Percentiles rank a stretch among this genome's conserved stretches.
Evolutionary conservation across 208 protist genomes (phyloP).

Genomic region (Crithidia expoeki): DNA sequence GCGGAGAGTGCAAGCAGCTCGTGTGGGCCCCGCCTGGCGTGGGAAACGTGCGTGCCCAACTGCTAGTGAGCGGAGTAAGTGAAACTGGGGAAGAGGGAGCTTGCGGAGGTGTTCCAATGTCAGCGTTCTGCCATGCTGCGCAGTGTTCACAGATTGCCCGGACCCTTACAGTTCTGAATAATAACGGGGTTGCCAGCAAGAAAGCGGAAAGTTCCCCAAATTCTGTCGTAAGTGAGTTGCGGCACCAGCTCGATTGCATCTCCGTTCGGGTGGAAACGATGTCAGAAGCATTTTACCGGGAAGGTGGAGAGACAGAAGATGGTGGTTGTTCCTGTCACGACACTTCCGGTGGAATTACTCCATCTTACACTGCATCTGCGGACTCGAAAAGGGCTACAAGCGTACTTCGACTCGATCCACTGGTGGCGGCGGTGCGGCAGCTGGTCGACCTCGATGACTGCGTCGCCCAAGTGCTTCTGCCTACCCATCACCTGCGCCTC

Average conservation of each 20-base stretch:
- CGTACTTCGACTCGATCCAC: conserved; percentile 14
- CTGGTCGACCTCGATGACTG: conserved; percentile 57
- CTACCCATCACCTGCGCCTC: conserved; percentile 63
- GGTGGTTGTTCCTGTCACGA: background rate
- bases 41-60: background rate
- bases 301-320: background rate
- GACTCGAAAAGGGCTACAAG: too few species aligned
- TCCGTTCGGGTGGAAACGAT: background rate
- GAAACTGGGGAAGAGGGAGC: background rate
- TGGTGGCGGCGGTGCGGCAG: conserved; percentile 32
- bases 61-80: too few species aligned
- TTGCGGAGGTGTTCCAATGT: background rate
- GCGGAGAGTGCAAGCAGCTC: conserved; percentile 50
- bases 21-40: conserved; percentile 26
- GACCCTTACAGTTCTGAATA: too few species aligned
- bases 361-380: background rate
- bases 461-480: conserved; percentile 32
- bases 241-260: conserved; percentile 16
- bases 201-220: background rate
- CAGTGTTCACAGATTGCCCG: too few species aligned
- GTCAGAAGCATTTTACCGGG: too few species aligned
- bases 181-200: background rate
- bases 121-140: conserved; percentile 20
- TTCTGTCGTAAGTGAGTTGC: conserved; percentile 8
- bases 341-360: background rate